These are phyloP conservation scores for Royoungia palumana DNA, from an alignment of 768 basidiomycete species.

Conservation along the genomic window DNA sequence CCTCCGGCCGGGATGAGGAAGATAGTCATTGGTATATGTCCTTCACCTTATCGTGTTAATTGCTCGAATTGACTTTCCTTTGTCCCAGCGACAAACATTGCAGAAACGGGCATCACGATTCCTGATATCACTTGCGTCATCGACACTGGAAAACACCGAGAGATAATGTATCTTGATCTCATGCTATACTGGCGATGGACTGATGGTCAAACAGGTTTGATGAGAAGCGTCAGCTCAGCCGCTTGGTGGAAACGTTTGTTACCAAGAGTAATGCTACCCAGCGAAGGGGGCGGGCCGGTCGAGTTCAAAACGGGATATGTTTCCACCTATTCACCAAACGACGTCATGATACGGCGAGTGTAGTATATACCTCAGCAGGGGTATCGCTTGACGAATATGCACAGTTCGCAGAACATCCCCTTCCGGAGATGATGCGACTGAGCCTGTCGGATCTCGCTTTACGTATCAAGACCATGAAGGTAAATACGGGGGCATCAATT, in stretches of 20 bases:
- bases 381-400: not conserved
- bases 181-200: not conserved
- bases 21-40: constrained; percentile 83
- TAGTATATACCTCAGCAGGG: not conserved
- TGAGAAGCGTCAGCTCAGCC: constrained; percentile 93
- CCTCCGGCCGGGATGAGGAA: constrained; percentile 80
- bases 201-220: constrained; percentile 61
- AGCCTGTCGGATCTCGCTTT: constrained; percentile 90
- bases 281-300: constrained; percentile 85
- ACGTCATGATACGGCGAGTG: constrained; percentile 71
- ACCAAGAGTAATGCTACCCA: constrained; percentile 91
- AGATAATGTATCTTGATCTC: constrained; percentile 65
- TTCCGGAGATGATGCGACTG: constrained; percentile 93
- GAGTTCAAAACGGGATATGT: constrained; percentile 84
- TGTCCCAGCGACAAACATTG: constrained; percentile 77
- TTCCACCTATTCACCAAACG: constrained; percentile 94
- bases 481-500: constrained; percentile 79
- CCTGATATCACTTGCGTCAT: constrained; percentile 97
- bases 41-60: not conserved
- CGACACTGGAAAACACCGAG: constrained; percentile 89
- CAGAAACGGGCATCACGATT: constrained; percentile 97
- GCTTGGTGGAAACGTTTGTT: constrained; percentile 87
- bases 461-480: constrained; percentile 90
- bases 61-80: not conserved
- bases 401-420: constrained; percentile 84